A percentile compares a stretch with the other conserved stretches of the same genome.
These are phyloP conservation scores for Xylaria bambusicola DNA, from an alignment of 495 filamentous ascomycete genomes.

Conservation along the genomic window DNA sequence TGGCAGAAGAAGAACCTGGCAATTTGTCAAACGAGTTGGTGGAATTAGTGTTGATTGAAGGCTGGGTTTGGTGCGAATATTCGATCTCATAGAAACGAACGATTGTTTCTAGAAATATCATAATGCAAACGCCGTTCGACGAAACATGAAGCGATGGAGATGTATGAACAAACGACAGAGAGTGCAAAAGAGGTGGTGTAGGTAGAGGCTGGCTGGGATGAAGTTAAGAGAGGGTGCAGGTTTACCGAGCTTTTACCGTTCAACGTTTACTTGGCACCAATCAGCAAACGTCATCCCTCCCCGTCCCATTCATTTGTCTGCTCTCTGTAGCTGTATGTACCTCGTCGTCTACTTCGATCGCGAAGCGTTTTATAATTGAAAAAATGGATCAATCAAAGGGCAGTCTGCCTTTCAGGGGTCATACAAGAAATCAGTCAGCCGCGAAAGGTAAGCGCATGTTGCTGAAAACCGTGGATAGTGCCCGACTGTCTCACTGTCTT, in stretches of 20 bases:
- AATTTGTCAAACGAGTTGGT: too few species aligned
- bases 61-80: too few species aligned
- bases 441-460: constrained; percentile 37
- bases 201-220: background rate
- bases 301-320: background rate
- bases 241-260: constrained; percentile 14
- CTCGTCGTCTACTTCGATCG: background rate
- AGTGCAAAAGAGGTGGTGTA: background rate
- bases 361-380: background rate
- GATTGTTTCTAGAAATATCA: too few species aligned
- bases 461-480: background rate
- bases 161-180: too few species aligned
- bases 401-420: constrained; percentile 29
- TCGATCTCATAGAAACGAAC: too few species aligned
- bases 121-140: too few species aligned
- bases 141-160: too few species aligned
- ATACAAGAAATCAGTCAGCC: constrained; percentile 42
- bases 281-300: constrained; percentile 4
- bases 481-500: background rate
- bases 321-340: background rate
- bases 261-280: background rate
- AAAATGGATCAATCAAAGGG: constrained; percentile 40
- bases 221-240: background rate
- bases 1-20: too few species aligned
- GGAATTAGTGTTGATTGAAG: too few species aligned